These are phyloP conservation scores for Venturia asperata DNA, from an alignment of 2,329 filamentous ascomycete genomes.

Conservation along the genomic window DNA sequence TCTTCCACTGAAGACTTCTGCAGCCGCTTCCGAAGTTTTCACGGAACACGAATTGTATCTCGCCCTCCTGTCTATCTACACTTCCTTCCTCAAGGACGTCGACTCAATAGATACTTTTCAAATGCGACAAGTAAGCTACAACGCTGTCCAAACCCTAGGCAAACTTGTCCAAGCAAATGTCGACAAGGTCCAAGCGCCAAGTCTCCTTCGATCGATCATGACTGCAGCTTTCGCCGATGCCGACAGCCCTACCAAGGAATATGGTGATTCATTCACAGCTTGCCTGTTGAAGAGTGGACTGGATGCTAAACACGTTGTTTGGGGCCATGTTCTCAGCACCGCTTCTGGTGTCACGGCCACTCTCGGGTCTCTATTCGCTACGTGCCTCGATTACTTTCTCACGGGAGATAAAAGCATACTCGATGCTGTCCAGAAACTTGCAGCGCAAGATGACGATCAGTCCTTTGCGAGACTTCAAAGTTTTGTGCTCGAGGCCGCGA, in stretches of 20 bases:
- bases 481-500: conserved; percentile 65
- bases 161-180: conserved; percentile 57
- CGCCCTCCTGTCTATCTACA: conserved; percentile 59
- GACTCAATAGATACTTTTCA: conserved; percentile 62
- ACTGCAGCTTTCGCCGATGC: conserved; percentile 40
- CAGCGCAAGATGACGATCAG: conserved; percentile 47
- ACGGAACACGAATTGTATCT: conserved; percentile 52
- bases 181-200: conserved; percentile 51
- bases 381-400: conserved; percentile 67
- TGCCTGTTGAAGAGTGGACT: conserved; percentile 57
- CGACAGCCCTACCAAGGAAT: conserved; percentile 49
- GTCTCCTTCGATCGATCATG: conserved; percentile 40
- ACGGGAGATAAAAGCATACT: conserved; percentile 24
- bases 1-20: conserved; percentile 49
- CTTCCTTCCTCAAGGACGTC: conserved; percentile 57
- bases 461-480: conserved; percentile 58
- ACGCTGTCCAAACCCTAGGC: conserved; percentile 53
- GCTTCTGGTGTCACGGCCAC: conserved; percentile 61
- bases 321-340: conserved; percentile 62
- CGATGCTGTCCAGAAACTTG: conserved; percentile 51
- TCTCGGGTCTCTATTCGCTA: conserved; percentile 64
- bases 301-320: conserved; percentile 59
- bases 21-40: conserved; percentile 46
- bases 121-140: conserved; percentile 51
- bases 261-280: conserved; percentile 60